Evolutionary conservation across 106 monocot genomes (phyloP).

Genomic region (Cymbidium sinense): DNA sequence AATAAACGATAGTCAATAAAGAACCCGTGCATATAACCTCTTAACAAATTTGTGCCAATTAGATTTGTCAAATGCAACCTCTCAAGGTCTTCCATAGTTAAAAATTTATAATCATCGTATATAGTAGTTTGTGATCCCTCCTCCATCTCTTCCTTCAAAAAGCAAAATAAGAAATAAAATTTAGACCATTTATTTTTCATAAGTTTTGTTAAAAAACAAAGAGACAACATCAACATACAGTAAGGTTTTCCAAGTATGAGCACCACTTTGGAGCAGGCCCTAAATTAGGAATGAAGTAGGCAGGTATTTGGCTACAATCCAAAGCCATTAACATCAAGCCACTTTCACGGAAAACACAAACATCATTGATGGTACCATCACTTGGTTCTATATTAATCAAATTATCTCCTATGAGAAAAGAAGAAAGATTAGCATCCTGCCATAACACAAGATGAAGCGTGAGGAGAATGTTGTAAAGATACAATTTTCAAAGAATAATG

Average conservation of each 20-base stretch:
- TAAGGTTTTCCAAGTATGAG: constrained; percentile 71
- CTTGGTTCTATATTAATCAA: constrained; percentile 82
- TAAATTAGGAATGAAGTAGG: constrained; percentile 78
- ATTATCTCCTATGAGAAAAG: constrained; percentile 55
- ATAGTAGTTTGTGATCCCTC: constrained; percentile 56
- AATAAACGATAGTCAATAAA: constrained; percentile 60
- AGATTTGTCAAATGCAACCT: constrained; percentile 61
- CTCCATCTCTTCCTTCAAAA: constrained; percentile 87
- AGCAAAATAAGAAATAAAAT: background rate
- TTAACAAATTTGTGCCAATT: constrained; percentile 56
- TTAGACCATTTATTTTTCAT: background rate
- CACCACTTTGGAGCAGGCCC: constrained; percentile 97
- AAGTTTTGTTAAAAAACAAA: background rate
- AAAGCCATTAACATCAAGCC: constrained; percentile 85
- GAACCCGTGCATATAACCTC: constrained; percentile 83
- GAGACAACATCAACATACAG: constrained; percentile 29
- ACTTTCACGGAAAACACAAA: constrained; percentile 69
- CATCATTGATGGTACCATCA: constrained; percentile 70
- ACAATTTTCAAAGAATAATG: background rate
- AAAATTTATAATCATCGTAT: constrained; percentile 84
- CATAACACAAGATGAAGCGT: background rate
- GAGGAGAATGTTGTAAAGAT: background rate
- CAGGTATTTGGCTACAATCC: constrained; percentile 77
- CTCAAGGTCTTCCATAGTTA: constrained; percentile 89
- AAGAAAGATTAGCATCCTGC: background rate